Conservation (phyloP, 352 stramenopile genomes). For the Phytopythium vexans region DNA sequence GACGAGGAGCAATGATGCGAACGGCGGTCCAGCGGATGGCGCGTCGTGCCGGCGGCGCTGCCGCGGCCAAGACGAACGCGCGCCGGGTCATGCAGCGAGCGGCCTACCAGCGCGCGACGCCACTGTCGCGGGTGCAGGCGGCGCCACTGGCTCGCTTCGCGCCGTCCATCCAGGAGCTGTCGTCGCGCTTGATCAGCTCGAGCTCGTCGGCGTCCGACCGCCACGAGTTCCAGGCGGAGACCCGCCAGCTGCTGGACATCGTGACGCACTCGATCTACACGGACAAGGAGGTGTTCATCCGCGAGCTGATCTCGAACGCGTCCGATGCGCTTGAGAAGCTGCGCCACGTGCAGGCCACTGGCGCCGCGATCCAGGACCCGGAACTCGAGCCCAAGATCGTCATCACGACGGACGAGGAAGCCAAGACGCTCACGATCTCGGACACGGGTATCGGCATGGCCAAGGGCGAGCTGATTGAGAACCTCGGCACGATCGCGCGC, state of each 20-base stretch:
- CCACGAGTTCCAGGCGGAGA: conserved; percentile 95
- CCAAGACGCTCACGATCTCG: conserved; percentile 95
- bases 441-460: conserved; percentile 99
- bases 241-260: conserved; percentile 94
- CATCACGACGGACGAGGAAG: conserved; percentile 95
- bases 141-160: conserved; percentile 7
- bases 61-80: conserved; percentile 9
- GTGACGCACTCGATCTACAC: conserved; percentile 99
- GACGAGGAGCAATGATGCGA: conserved; percentile 36
- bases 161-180: conserved; percentile 33
- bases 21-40: conserved; percentile 37
- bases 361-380: conserved; percentile 60
- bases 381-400: conserved; percentile 95
- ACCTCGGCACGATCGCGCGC: conserved; percentile 98
- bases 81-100: conserved; percentile 9
- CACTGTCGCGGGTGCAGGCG: conserved; percentile 16
- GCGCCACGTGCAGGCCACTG: conserved; percentile 89
- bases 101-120: conserved; percentile 9
- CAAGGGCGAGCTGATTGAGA: conserved; percentile 95
- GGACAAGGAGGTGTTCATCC: conserved; percentile 99
- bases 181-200: conserved; percentile 29
- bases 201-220: conserved; percentile 49
- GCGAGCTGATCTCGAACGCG: conserved; percentile 98
- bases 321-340: conserved; percentile 99
- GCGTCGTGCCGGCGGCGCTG: conserved; percentile 20